Evolutionary conservation across 805 yeast genomes (phyloP).

Genomic region (Candida dajiaensis): DNA sequence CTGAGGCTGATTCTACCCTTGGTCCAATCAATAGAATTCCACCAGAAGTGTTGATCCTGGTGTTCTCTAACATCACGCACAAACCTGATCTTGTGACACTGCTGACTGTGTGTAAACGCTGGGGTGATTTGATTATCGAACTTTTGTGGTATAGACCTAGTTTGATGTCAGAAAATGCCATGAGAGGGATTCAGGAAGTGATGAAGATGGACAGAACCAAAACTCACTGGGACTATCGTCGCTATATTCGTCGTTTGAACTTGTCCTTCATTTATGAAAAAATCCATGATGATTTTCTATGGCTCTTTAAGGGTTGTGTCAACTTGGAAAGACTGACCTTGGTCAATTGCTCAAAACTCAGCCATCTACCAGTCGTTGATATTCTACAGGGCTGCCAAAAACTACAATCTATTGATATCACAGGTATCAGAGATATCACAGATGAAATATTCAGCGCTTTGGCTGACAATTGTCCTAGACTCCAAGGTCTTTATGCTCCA

Average conservation of each 20-base stretch:
- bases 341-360: slow-evolving; percentile 66
- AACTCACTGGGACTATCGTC: slow-evolving; percentile 62
- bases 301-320: slow-evolving; percentile 58
- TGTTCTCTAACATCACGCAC: slow-evolving; percentile 58
- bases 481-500: slow-evolving; percentile 89
- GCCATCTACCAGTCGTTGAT: slow-evolving; percentile 53
- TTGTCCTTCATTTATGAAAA: slow-evolving; percentile 65
- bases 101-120: slow-evolving; percentile 70
- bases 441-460: slow-evolving; percentile 67
- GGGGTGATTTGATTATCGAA: slow-evolving; percentile 75
- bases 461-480: slow-evolving; percentile 62
- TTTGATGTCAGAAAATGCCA: slow-evolving; percentile 44
- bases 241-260: slow-evolving; percentile 72
- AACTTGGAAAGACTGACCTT: slow-evolving; percentile 82
- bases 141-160: slow-evolving; percentile 85
- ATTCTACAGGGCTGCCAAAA: slow-evolving; percentile 61
- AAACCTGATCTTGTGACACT: slow-evolving; percentile 54
- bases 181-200: slow-evolving; percentile 48
- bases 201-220: slow-evolving; percentile 40
- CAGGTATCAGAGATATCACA: slow-evolving; percentile 64
- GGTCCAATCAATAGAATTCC: slow-evolving; percentile 33
- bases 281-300: slow-evolving; percentile 59
- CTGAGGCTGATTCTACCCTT: slow-evolving; percentile 3
- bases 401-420: slow-evolving; percentile 80
- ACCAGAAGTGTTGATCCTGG: slow-evolving; percentile 53